Evolutionary conservation across 495 filamentous ascomycete species (phyloP).

Genomic region (Aspergillus diversus): DNA sequence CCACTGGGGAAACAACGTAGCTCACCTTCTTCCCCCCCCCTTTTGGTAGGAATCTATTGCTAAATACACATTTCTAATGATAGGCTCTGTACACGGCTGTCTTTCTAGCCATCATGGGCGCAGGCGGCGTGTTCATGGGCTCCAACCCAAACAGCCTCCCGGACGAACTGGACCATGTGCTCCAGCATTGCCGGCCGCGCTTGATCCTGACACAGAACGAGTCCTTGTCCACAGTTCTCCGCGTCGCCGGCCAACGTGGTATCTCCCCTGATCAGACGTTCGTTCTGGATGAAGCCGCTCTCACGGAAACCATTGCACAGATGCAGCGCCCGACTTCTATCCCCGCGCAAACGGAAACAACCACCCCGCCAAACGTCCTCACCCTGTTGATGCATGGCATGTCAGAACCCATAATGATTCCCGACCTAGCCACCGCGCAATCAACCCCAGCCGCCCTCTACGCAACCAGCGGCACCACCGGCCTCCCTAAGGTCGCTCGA

Average conservation of each 20-base stretch:
- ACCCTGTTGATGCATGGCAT: neutral
- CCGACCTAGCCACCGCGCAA: slow-evolving; percentile 38
- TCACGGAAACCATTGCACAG: neutral
- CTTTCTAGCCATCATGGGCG: slow-evolving; percentile 43
- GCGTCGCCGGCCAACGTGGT: slow-evolving; percentile 14
- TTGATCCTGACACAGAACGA: slow-evolving; percentile 38
- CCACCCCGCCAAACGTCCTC: neutral
- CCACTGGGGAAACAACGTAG: slow-evolving; percentile 61
- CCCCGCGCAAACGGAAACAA: neutral
- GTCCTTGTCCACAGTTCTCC: slow-evolving; percentile 27
- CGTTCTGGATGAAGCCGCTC: slow-evolving; percentile 3
- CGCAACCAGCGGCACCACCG: slow-evolving; percentile 58
- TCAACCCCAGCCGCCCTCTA: slow-evolving; percentile 52
- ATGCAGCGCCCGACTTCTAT: neutral
- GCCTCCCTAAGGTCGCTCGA: slow-evolving; percentile 58
- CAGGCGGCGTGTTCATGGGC: slow-evolving; percentile 45
- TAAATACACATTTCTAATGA: no score
- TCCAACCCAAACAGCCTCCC: slow-evolving; percentile 39
- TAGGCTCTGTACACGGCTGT: slow-evolving; percentile 45
- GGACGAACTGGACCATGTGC: slow-evolving; percentile 37
- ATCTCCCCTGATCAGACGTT: slow-evolving; percentile 3
- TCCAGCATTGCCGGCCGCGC: slow-evolving; percentile 35
- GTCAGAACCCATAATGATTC: neutral
- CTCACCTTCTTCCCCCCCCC: slow-evolving; percentile 4
- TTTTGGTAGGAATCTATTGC: no score